Evolutionary conservation across 768 basidiomycete species (phyloP), one percentile per base, ranked within the genome.

Genomic region (Xanthoconium stramineum): DNA sequence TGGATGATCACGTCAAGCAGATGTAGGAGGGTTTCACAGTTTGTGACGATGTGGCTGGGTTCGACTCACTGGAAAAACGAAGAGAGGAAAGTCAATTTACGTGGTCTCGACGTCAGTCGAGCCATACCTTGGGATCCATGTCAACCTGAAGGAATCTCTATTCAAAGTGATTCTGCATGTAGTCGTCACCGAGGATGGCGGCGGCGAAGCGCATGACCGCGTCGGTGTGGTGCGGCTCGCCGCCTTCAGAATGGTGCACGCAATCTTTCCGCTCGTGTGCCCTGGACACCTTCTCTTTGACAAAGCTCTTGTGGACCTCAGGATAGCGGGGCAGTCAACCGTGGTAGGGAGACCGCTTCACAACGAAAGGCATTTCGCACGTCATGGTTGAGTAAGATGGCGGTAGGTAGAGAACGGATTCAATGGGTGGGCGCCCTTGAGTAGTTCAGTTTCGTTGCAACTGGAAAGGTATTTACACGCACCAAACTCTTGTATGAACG

Each of bases 61-160:
- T 48, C 56, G 11, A 32, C 56, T 51, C 56, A 58, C 53, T 55
- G 20, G 7, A 44, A 14, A 24, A 15, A 40, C 6, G 20, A 12
- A 13, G 29, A 24, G 17, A 20, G 28, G 28, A 24, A 32, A 17
- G 17, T 54, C 29, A 53, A 19, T 37, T 40, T 36, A 10, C 13
- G 35, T n/a, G 14, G 15, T 24, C 14, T 13, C 11, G 15, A 33
- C 17, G 36, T 24, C 20, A 15, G 12, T 29, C 19, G 4, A 12
- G 2, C 8, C 44, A 33, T 56, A 57, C 56, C 45, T 52, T 29
- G 30, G 45, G 38, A 43, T 57, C 56, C 2, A 46, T 57, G 46
- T 53, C 43, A 29, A 52, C 56, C 15, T 52, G 50, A 17, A 43
- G 20, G 30, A 57, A 57, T 20, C 52, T 40, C 9, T 52, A 5